These are phyloP conservation scores for Henckelia pumila DNA, from an alignment of 257 asterid species.

Conservation along the genomic window DNA sequence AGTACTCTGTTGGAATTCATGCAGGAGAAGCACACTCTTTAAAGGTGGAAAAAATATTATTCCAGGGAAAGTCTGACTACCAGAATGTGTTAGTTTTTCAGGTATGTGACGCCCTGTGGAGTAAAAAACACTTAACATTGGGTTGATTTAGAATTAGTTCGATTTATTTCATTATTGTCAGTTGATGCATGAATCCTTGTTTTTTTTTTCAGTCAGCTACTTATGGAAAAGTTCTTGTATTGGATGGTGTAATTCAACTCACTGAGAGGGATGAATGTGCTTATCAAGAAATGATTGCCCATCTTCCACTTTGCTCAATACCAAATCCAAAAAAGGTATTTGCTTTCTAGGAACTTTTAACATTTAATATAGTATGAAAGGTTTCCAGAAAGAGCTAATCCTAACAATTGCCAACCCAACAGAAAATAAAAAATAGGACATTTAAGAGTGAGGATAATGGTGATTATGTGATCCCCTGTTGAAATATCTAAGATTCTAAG, in stretches of 20 bases:
- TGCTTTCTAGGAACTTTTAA: background rate
- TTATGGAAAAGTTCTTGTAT: constrained; percentile 92
- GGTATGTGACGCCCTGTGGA: constrained; percentile 40
- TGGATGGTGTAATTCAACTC: constrained; percentile 97
- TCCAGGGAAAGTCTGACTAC: constrained; percentile 86
- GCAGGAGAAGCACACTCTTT: constrained; percentile 99
- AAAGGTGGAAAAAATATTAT: constrained; percentile 83
- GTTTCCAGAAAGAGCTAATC: background rate
- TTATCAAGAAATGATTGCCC: constrained; percentile 95
- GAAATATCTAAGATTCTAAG: background rate
- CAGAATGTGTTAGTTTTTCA: constrained; percentile 92
- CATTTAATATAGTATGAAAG: background rate
- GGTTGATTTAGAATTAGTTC: background rate
- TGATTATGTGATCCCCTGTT: background rate
- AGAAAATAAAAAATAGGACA: background rate
- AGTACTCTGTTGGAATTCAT: constrained; percentile 24
- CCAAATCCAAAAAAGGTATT: constrained; percentile 83
- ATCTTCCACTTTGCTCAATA: constrained; percentile 93
- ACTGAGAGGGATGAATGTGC: constrained; percentile 99
- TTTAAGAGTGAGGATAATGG: background rate
- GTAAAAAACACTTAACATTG: constrained; percentile 1
- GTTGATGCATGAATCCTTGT: constrained; percentile 22
- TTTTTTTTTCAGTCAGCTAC: constrained; percentile 68
- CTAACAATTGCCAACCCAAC: background rate
- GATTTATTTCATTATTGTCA: background rate